Conservation (phyloP, 768 basidiomycete genomes). For the Termitomyces sp. region DNA sequence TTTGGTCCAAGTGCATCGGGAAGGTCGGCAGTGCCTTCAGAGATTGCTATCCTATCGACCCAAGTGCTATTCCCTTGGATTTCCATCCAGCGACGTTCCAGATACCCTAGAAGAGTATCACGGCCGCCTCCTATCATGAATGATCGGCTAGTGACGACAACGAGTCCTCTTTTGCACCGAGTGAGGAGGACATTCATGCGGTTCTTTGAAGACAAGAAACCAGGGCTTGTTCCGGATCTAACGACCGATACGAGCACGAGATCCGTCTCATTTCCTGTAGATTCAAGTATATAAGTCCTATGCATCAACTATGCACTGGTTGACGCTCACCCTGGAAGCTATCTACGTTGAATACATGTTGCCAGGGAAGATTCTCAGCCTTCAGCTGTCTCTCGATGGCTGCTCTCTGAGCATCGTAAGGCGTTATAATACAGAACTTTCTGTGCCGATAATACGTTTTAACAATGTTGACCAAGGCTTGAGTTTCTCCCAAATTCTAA, state of each 20-base stretch:
- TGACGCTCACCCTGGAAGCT: conserved; percentile 45
- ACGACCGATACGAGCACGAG: conserved; percentile 51
- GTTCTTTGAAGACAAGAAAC: conserved; percentile 41
- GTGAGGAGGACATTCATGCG: conserved; percentile 55
- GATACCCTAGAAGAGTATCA: conserved; percentile 39
- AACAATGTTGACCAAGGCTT: conserved; percentile 38
- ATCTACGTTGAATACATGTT: conserved; percentile 49
- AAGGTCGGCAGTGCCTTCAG: conserved; percentile 23
- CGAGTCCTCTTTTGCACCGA: conserved; percentile 42
- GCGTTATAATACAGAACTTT: conserved; percentile 48
- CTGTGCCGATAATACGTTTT: conserved; percentile 32
- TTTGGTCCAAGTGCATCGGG: conserved; percentile 24
- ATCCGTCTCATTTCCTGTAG: conserved; percentile 45
- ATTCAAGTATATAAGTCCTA: conserved; percentile 10
- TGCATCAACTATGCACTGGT: background rate
- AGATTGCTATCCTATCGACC: conserved; percentile 29
- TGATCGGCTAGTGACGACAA: conserved; percentile 39
- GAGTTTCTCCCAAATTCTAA: conserved; percentile 41
- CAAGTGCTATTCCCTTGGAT: conserved; percentile 18
- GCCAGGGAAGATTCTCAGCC: conserved; percentile 31
- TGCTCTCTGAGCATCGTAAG: conserved; percentile 51
- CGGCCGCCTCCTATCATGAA: conserved; percentile 34
- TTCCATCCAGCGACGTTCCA: conserved; percentile 26
- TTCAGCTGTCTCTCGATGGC: conserved; percentile 35
- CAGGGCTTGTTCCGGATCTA: conserved; percentile 33